phyloP scores from a whole-genome alignment of 257 asterid genomes.

The Handroanthus guayacan region DNA sequence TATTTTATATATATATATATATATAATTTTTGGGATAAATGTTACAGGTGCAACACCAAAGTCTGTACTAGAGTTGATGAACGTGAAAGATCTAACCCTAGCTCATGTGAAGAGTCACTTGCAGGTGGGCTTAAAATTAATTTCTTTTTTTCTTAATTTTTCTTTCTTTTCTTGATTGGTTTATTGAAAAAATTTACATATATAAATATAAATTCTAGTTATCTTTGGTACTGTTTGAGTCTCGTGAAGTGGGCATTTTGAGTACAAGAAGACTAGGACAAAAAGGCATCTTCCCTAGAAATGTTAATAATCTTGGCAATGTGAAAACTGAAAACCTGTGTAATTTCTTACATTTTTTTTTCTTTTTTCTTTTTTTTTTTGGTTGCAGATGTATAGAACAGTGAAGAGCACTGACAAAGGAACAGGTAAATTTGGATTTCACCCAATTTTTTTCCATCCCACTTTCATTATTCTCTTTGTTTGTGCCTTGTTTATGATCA shows the following conservation, averaged over 20 bases:
- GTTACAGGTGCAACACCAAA: conserved; percentile 88
- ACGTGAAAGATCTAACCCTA: conserved; percentile 93
- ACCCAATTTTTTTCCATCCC: conserved; percentile 23
- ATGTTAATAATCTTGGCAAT: conserved; percentile 38
- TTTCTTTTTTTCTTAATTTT: conserved; percentile 2
- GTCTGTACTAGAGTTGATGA: conserved; percentile 88
- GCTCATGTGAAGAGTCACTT: conserved; percentile 95
- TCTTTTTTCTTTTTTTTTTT: conserved; percentile 40
- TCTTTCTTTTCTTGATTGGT: background rate
- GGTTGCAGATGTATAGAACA: conserved; percentile 94
- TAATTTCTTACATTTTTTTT: conserved; percentile 3
- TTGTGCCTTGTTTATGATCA: conserved; percentile 35
- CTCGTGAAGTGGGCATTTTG: conserved; percentile 36
- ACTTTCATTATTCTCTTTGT: conserved; percentile 45
- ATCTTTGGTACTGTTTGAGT: conserved; percentile 22
- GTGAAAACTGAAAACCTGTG: conserved; percentile 35
- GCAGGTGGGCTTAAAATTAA: conserved; percentile 56
- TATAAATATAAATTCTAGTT: background rate
- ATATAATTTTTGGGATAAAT: background rate
- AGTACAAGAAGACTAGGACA: conserved; percentile 53
- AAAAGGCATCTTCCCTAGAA: conserved; percentile 56
- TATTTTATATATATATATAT: background rate
- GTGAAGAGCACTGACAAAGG: conserved; percentile 90
- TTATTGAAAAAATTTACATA: no score
- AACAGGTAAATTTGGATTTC: conserved; percentile 60